Evolutionary conservation across 371 early-diverging fungal genomes (phyloP), one percentile per base, ranked within the genome.

Genomic region (Mucor irregularis): DNA sequence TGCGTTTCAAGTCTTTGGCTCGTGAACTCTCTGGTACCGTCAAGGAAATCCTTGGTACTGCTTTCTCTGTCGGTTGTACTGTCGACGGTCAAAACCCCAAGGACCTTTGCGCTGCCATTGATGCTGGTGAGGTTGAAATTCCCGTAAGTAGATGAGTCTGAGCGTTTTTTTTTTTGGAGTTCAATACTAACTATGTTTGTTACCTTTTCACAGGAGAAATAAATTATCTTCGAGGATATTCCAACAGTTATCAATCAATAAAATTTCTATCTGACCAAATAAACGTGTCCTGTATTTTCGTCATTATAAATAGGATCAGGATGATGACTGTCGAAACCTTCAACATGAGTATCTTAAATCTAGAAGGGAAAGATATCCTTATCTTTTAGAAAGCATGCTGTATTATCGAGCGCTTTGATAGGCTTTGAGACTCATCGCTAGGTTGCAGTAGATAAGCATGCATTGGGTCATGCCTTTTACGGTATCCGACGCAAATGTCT

Each of bases 41-140:
- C 71, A 95, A 95, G 86, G 98, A 99, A 83, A 95, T 99, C 62
- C 90, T 99, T 60, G 99, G 99, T 57, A 99, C 99, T 57, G 90
- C 91, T 69, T 88, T 91, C 90, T 96, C 99, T 43, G 95, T 99
- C 62, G 99, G 99, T 54, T 99, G 99, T 91, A 96, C 79, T 49
- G 79, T 79, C 31, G 79, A 79, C 52, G 76, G 79, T 51, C 74
- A 75, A 59, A 73, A 56, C 68, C 80, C 80, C 58, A 66, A 70
- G 53, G 80, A 75, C 38, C 49, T 79, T 34, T 66, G 71, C 48
- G 66, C 62, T 40, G 71, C 76, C 56, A 79, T 79, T 51, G 79
- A 79, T 60, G 79, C 76, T 44, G 96, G 95, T 61, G 93, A 92
- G 76, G 82, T 95, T 51, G 93, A 89, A 75, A 85, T 94, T 62